Evolutionary conservation across 2,329 filamentous ascomycete species (phyloP), one percentile per base, ranked within the genome.

Genomic region (Monosporascus sp.): DNA sequence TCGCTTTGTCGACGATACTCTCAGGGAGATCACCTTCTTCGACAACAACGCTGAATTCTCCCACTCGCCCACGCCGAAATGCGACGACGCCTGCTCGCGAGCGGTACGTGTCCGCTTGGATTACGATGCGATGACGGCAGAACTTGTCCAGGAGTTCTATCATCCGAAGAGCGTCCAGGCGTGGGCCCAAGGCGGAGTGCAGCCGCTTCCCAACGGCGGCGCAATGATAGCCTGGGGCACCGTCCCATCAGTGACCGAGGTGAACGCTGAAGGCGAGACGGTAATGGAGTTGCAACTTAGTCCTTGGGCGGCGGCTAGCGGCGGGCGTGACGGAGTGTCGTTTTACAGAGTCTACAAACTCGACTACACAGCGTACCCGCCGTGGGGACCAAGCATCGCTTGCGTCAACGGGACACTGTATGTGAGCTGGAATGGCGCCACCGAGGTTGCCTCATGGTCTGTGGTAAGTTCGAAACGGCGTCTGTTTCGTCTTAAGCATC

Each of bases 171-270:
- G 54, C 49, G 53, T 55, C 44, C 72, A 75, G 53, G 71, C 72
- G 3, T 71, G 66, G 3, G 55, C 56, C 25, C 72, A 75, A 52
- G 72, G 72, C 6, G 71, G 67, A 2, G 73, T 77, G 22, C 81
- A 84, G 58, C 58, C 80, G 8, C 70, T 84, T 0, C 73, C 76
- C 0, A 74, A 75, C 50, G 75, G 75, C 27, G 78, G 80, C 53
- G 73, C 74, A 8, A 68, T 83, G 43, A 74, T 83, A 37, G 78
- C 79, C 57, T 84, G 80, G 79, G 80, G 81, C 8, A 73, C 70
- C 0, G 70, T 72, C 20, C 74, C 74, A 0, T 72, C 73, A 2
- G 57, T 75, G 14, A 77, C 74, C 11, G 75, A 75, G 56, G 71
- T 77, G 58, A 68, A 68, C 0, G 58, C 69, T 1, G 72, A 77